Evolutionary conservation across 2,329 filamentous ascomycete genomes (phyloP).

Genomic region (Scedosporium apiospermum): DNA sequence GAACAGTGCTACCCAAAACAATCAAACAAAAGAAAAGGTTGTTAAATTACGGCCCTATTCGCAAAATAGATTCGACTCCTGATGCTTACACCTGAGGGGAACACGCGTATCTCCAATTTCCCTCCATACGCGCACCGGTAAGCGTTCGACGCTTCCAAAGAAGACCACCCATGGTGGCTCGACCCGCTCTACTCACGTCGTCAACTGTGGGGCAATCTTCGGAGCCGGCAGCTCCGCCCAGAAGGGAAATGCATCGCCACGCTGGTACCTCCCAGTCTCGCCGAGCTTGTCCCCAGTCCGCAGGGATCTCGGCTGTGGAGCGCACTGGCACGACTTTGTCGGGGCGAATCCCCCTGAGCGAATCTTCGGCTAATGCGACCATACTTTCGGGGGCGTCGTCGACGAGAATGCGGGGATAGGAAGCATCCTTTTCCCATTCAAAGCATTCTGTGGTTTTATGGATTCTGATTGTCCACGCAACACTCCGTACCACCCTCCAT

Average conservation of each 20-base stretch:
- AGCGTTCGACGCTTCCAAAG: background rate
- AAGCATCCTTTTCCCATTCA: background rate
- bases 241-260: background rate
- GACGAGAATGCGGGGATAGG: background rate
- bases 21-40: background rate
- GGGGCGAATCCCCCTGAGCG: background rate
- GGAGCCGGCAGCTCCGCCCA: background rate
- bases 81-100: background rate
- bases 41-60: background rate
- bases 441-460: background rate
- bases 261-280: background rate
- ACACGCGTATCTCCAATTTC: background rate
- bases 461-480: background rate
- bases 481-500: background rate
- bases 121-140: background rate
- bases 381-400: background rate
- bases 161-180: background rate
- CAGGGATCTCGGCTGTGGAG: background rate
- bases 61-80: background rate
- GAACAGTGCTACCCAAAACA: background rate
- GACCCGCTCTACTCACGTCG: background rate
- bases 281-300: background rate
- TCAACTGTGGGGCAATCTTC: background rate
- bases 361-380: background rate
- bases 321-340: background rate